These are phyloP conservation scores for Zygoascus biomembranicola DNA, from an alignment of 805 yeast genomes.

Conservation along the genomic window DNA sequence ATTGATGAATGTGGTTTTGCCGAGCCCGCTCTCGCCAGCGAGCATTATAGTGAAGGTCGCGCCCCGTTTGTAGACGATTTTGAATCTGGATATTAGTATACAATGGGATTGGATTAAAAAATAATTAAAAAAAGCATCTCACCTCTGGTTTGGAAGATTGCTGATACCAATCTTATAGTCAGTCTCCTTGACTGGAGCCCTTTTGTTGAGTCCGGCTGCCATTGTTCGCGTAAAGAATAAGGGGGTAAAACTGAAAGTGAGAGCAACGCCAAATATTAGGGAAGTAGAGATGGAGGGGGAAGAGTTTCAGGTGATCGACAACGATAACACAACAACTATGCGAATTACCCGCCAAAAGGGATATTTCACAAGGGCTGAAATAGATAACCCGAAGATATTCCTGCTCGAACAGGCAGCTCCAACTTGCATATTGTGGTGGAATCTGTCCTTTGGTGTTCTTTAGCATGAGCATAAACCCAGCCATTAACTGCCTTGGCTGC, in stretches of 20 bases:
- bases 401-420: no score
- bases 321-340: background rate
- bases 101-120: no score
- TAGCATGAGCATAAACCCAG: no score
- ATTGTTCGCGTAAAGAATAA: background rate
- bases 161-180: slow-evolving; percentile 22
- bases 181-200: background rate
- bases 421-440: no score
- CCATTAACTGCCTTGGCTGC: no score
- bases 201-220: background rate
- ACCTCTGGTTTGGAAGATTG: slow-evolving; percentile 29
- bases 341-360: no score
- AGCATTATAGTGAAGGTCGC: slow-evolving; percentile 73
- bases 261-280: background rate
- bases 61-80: slow-evolving; percentile 42
- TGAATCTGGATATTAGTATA: slow-evolving; percentile 22
- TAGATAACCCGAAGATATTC: no score
- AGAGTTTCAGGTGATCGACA: background rate
- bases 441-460: no score
- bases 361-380: no score
- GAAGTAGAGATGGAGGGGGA: background rate
- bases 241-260: background rate
- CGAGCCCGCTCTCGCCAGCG: slow-evolving; percentile 81
- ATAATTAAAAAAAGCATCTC: slow-evolving; percentile 1
- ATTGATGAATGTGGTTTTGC: slow-evolving; percentile 43